Evolutionary conservation across 2,329 filamentous ascomycete species (phyloP).

Genomic region (Pseudogymnoascus sp.): DNA sequence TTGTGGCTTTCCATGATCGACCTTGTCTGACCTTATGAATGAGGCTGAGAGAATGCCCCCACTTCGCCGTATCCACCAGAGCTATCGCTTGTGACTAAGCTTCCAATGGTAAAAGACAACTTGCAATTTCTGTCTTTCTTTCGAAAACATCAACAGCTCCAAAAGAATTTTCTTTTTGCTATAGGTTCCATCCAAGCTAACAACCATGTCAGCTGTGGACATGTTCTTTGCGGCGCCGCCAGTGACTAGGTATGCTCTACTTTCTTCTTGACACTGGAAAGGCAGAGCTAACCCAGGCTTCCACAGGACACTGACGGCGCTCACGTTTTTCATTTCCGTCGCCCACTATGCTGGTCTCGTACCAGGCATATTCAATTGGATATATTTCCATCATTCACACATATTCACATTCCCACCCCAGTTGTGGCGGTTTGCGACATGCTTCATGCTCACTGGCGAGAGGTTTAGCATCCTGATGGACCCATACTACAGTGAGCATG

Average conservation of each 20-base stretch:
- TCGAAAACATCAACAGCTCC: conserved; percentile 2
- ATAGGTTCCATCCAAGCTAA: conserved; percentile 4
- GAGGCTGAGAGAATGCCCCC: background rate
- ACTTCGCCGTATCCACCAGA: background rate
- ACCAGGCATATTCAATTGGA: conserved; percentile 32
- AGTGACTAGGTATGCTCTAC: conserved; percentile 52
- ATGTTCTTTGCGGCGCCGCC: conserved; percentile 60
- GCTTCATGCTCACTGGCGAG: conserved; percentile 31
- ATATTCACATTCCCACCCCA: conserved; percentile 45
- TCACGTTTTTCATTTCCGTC: conserved; percentile 53
- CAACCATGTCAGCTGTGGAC: conserved; percentile 38
- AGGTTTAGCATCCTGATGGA: conserved; percentile 52
- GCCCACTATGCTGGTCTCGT: conserved; percentile 51
- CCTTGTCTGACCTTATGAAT: background rate
- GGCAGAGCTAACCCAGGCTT: conserved; percentile 34
- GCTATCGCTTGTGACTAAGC: conserved; percentile 9
- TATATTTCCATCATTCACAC: conserved; percentile 43
- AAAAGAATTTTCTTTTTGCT: conserved; percentile 4
- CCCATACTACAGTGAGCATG: conserved; percentile 56
- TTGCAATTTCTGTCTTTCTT: conserved; percentile 5
- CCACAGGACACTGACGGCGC: conserved; percentile 55
- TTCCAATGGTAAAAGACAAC: conserved; percentile 7
- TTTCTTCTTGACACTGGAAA: conserved; percentile 31
- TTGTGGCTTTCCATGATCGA: background rate
- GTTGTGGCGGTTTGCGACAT: conserved; percentile 33